phyloP scores from a whole-genome alignment of 2,329 filamentous ascomycete species.

The Didymosphaeria variabile region DNA sequence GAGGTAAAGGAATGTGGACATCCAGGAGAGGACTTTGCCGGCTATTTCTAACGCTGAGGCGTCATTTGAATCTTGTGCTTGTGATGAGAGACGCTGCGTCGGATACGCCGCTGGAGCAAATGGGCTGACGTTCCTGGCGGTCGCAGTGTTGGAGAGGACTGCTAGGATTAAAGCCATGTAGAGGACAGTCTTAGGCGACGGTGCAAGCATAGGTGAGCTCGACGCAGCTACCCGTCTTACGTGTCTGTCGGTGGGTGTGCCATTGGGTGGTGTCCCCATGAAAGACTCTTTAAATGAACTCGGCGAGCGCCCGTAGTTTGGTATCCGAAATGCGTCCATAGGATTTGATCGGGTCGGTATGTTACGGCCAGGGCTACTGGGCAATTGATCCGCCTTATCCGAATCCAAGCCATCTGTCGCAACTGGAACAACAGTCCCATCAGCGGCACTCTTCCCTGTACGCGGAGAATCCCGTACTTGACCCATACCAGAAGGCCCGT shows the following conservation, averaged over 20 bases:
- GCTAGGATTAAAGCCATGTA: constrained; percentile 58
- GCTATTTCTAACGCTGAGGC: constrained; percentile 34
- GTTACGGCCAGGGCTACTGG: constrained; percentile 28
- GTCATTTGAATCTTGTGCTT: constrained; percentile 14
- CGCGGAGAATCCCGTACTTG: constrained; percentile 37
- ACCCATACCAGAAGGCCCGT: constrained; percentile 38
- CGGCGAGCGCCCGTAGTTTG: constrained; percentile 48
- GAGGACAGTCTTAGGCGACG: constrained; percentile 56
- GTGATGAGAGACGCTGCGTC: constrained; percentile 26
- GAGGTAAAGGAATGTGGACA: constrained; percentile 53
- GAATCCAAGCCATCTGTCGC: neutral
- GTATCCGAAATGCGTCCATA: constrained; percentile 48
- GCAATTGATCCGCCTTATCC: constrained; percentile 24
- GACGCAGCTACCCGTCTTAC: constrained; percentile 47
- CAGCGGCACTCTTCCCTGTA: constrained; percentile 23
- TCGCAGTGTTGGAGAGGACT: constrained; percentile 50
- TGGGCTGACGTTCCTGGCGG: constrained; percentile 38
- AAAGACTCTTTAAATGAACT: constrained; percentile 37
- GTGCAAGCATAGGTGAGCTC: constrained; percentile 53
- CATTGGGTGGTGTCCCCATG: constrained; percentile 27
- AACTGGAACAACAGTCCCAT: constrained; percentile 8
- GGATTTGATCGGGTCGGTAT: constrained; percentile 40
- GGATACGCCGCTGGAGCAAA: constrained; percentile 32
- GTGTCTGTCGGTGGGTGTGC: constrained; percentile 37
- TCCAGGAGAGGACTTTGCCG: constrained; percentile 57